A percentile compares a stretch with the other conserved stretches of the same genome.
These are phyloP conservation scores for Mycena filopes DNA, from an alignment of 768 basidiomycete genomes.

Conservation along the genomic window DNA sequence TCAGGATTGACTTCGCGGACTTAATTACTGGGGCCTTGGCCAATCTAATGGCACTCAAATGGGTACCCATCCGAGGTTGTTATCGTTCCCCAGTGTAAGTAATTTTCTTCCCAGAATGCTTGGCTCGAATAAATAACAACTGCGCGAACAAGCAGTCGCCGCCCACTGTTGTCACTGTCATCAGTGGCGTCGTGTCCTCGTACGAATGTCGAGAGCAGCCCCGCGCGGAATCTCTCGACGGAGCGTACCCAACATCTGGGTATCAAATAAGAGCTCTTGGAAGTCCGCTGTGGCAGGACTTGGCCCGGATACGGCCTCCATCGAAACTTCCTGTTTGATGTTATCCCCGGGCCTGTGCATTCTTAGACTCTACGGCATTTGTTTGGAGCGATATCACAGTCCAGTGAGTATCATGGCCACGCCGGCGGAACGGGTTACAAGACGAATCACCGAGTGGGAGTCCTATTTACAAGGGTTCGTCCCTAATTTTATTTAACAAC, in stretches of 20 bases:
- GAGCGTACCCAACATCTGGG: background rate
- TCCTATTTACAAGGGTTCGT: background rate
- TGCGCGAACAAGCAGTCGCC: background rate
- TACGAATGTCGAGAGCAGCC: too few species aligned
- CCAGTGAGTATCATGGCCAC: background rate
- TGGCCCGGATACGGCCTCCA: background rate
- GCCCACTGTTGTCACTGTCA: background rate
- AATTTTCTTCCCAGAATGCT: background rate
- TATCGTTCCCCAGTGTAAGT: background rate
- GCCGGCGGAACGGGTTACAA: slow-evolving; percentile 5
- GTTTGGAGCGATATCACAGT: slow-evolving; percentile 11
- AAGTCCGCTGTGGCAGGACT: slow-evolving; percentile 9
- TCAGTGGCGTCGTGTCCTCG: background rate
- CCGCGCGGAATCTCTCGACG: background rate
- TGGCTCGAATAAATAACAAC: background rate
- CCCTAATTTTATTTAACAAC: background rate
- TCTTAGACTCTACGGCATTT: slow-evolving; percentile 25
- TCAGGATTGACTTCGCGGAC: too few species aligned
- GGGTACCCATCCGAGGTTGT: background rate
- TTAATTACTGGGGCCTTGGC: background rate
- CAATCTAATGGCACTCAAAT: background rate
- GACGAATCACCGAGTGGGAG: slow-evolving; percentile 13
- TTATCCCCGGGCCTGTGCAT: background rate
- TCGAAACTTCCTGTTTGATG: slow-evolving; percentile 18
- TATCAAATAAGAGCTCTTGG: slow-evolving; percentile 2